Conservation (phyloP, 805 yeast genomes). For the Geotrichum ghanense region DNA sequence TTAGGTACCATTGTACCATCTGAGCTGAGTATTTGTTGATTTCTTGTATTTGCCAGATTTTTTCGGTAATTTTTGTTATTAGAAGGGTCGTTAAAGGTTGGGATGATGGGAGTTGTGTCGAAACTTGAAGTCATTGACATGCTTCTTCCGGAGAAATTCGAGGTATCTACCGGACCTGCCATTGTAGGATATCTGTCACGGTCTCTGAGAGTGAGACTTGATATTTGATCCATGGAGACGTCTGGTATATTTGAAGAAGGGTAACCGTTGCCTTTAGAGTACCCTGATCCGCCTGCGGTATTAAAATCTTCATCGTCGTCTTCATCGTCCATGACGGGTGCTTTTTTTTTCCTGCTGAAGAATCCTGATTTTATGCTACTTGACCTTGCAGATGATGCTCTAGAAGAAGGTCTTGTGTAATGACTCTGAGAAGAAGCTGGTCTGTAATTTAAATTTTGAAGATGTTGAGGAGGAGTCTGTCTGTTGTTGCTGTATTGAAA, state of each 20-base stretch:
- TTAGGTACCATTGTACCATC: constrained; percentile 11
- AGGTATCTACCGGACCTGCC: constrained; percentile 6
- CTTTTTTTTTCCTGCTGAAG: background rate
- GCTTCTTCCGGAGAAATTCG: constrained; percentile 13
- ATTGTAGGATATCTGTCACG: constrained; percentile 26
- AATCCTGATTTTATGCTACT: background rate
- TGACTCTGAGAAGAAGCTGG: background rate
- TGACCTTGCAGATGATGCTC: background rate
- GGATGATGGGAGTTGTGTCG: constrained; percentile 28
- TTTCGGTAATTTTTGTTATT: constrained; percentile 13
- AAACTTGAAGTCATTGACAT: constrained; percentile 24
- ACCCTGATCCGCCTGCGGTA: no score
- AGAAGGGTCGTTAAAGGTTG: constrained; percentile 14
- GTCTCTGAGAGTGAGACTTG: constrained; percentile 17
- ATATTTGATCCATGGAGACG: background rate
- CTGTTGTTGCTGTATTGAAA: background rate
- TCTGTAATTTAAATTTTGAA: background rate
- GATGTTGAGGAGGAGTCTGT: background rate
- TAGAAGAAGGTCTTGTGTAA: background rate
- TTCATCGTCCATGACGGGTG: background rate
- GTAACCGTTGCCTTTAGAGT: background rate
- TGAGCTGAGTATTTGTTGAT: constrained; percentile 12
- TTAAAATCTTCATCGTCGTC: background rate
- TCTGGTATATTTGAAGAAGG: background rate
- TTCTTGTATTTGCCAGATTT: constrained; percentile 13